Percentiles rank a stretch among this genome's conserved stretches.
Evolutionary conservation across 768 basidiomycete species (phyloP).

Genomic region (Mycena vulgaris): DNA sequence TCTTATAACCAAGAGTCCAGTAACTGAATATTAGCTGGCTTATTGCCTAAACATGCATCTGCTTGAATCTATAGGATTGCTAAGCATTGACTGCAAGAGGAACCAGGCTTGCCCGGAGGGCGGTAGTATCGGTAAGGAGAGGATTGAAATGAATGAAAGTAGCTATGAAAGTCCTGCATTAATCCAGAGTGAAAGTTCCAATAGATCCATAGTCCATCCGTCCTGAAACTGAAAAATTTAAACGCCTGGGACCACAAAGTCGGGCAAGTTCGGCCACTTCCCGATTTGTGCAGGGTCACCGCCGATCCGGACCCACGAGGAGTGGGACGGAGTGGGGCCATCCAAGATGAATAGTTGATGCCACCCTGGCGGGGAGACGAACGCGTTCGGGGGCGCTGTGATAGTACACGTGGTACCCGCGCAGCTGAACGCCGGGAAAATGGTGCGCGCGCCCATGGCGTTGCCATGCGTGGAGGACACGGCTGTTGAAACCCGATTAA

Average conservation of each 20-base stretch:
- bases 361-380: slow-evolving; percentile 83
- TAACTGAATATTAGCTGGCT: too few species aligned
- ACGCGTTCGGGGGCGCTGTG: slow-evolving; percentile 79
- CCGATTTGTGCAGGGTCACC: slow-evolving; percentile 81
- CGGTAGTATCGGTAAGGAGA: neutral
- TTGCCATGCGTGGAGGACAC: slow-evolving; percentile 86
- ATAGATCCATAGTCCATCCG: slow-evolving; percentile 8
- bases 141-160: slow-evolving; percentile 2
- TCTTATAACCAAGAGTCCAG: too few species aligned
- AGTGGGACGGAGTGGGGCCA: slow-evolving; percentile 84
- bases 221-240: slow-evolving; percentile 32
- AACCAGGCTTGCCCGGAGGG: too few species aligned
- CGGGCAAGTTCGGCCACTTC: slow-evolving; percentile 80
- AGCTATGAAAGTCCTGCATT: neutral
- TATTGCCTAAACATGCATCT: too few species aligned
- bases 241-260: slow-evolving; percentile 78
- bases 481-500: slow-evolving; percentile 54
- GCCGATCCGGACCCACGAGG: slow-evolving; percentile 85
- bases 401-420: slow-evolving; percentile 82
- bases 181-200: neutral
- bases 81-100: too few species aligned
- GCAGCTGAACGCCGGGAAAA: slow-evolving; percentile 83
- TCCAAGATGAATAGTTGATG: slow-evolving; percentile 84
- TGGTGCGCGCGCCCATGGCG: slow-evolving; percentile 77
- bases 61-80: too few species aligned